Evolutionary conservation across 495 filamentous ascomycete genomes (phyloP).

Genomic region (Copromyces sp.): DNA sequence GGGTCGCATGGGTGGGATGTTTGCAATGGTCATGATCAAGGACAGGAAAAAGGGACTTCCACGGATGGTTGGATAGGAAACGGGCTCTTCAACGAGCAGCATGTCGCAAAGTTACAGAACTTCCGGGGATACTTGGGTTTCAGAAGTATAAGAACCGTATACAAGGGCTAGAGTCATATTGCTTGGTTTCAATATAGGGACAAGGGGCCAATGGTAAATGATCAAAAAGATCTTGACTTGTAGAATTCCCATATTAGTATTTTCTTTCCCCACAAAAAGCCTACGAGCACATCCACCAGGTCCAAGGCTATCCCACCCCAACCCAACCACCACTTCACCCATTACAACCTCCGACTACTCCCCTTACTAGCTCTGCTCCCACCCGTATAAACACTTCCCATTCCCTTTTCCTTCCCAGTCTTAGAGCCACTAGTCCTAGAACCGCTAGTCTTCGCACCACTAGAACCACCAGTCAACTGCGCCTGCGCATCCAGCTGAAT

Average conservation of each 20-base stretch:
- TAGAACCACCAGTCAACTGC: constrained; percentile 3
- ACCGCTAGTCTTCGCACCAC: constrained; percentile 7
- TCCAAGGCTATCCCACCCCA: not conserved
- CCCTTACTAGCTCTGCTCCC: not conserved
- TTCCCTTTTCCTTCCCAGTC: constrained; percentile 7
- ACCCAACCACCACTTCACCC: not conserved
- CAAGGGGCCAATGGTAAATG: not conserved
- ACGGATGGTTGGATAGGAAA: not conserved
- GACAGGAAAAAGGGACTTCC: not conserved
- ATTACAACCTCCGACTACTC: not conserved
- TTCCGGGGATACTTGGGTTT: not conserved
- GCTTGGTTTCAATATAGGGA: not conserved
- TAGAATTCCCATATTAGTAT: not conserved
- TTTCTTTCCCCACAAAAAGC: not conserved
- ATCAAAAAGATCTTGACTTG: not conserved
- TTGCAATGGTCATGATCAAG: not conserved
- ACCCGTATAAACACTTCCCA: not conserved
- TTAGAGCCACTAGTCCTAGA: not conserved
- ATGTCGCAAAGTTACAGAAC: not conserved
- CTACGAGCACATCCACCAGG: not conserved
- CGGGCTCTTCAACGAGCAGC: not conserved
- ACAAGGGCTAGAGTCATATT: not conserved
- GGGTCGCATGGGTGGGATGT: not conserved
- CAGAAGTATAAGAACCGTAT: not conserved
- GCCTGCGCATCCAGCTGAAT: constrained; percentile 35